These are phyloP conservation scores for Dalbergia cochinchinensis DNA, from an alignment of 306 rosid genomes.

Conservation along the genomic window DNA sequence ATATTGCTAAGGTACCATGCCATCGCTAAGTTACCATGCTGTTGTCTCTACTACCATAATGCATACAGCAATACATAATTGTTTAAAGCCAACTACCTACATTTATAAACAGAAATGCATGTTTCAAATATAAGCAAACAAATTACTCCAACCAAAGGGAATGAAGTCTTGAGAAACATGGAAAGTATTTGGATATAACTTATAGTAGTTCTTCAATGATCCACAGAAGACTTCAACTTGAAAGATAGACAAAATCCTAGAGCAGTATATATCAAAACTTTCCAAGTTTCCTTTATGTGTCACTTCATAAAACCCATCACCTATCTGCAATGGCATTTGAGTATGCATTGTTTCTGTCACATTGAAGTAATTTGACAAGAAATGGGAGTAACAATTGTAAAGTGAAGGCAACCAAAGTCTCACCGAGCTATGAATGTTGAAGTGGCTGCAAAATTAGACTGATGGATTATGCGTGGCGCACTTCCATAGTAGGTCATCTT, in stretches of 20 bases:
- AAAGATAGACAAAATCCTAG: slow-evolving; percentile 23
- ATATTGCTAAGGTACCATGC: too few species aligned
- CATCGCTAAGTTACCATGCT: background rate
- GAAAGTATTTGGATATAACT: slow-evolving; percentile 21
- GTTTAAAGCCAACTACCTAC: slow-evolving; percentile 17
- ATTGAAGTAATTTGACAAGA: slow-evolving; percentile 9
- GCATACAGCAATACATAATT: background rate
- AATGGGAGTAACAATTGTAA: background rate
- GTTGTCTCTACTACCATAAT: background rate
- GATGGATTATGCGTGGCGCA: slow-evolving; percentile 90
- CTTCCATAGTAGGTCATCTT: slow-evolving; percentile 89
- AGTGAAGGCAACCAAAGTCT: slow-evolving; percentile 41
- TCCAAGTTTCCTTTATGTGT: background rate
- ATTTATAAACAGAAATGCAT: slow-evolving; percentile 17
- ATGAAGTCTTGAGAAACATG: slow-evolving; percentile 1
- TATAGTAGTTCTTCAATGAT: background rate
- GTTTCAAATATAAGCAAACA: slow-evolving; percentile 17
- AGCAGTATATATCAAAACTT: slow-evolving; percentile 17
- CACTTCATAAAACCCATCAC: slow-evolving; percentile 1
- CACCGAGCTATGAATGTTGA: slow-evolving; percentile 96
- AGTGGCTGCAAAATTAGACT: slow-evolving; percentile 91
- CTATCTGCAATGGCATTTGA: background rate
- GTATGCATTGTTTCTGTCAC: background rate
- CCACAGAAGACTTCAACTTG: slow-evolving; percentile 13
- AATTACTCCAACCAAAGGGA: background rate